Conservation (phyloP, 1,139 yeast species). For the Hansenula lynferdii region DNA sequence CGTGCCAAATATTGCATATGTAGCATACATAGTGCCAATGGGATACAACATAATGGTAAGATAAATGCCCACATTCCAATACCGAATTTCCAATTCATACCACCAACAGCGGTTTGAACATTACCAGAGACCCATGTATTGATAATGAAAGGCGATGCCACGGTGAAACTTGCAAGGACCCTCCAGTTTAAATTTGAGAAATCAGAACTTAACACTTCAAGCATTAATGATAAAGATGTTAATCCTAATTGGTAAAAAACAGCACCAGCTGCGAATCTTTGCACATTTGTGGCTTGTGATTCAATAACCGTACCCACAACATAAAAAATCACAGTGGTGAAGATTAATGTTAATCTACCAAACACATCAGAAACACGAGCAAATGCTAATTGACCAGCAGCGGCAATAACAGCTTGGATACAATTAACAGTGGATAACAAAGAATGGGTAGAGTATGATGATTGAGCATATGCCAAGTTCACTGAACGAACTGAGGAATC, state of each 20-base stretch:
- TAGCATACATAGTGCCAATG: constrained; percentile 45
- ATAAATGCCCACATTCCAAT: constrained; percentile 81
- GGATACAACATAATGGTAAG: constrained; percentile 59
- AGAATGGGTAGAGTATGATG: constrained; percentile 53
- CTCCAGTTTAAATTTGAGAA: constrained; percentile 69
- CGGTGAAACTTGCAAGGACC: constrained; percentile 54
- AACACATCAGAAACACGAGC: constrained; percentile 69
- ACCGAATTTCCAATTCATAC: constrained; percentile 59
- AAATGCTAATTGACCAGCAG: constrained; percentile 66
- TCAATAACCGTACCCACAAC: constrained; percentile 67
- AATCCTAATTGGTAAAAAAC: constrained; percentile 68
- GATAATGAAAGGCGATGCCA: constrained; percentile 66
- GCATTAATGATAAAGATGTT: constrained; percentile 54
- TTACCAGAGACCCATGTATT: constrained; percentile 75
- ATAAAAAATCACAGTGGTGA: constrained; percentile 54
- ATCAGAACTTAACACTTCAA: constrained; percentile 59
- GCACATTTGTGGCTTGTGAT: constrained; percentile 61
- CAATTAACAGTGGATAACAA: constrained; percentile 61
- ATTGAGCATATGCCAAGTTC: constrained; percentile 51
- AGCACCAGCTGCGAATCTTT: constrained; percentile 69
- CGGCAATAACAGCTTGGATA: constrained; percentile 59
- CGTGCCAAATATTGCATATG: constrained; percentile 57
- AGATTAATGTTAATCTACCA: constrained; percentile 58
- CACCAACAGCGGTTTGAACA: constrained; percentile 36
- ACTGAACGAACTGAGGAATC: constrained; percentile 50